phyloP scores from a whole-genome alignment of 2,329 filamentous ascomycete genomes.

The Didymella lethalis region DNA sequence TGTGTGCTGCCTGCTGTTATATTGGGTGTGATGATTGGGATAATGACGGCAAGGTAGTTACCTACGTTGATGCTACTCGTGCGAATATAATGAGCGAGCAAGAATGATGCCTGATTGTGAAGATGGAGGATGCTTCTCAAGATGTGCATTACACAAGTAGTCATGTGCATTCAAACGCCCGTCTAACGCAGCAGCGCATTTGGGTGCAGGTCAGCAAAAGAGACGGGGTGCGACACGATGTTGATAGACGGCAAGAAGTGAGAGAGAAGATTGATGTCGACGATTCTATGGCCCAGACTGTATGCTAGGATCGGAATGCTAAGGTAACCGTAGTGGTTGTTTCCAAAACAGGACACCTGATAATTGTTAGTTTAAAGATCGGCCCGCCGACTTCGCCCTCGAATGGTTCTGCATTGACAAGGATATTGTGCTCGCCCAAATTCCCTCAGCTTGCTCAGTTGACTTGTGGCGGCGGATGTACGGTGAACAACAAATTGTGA shows the following conservation, averaged over 20 bases:
- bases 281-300: neutral
- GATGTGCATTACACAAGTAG: no score
- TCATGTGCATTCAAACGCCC: no score
- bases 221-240: neutral
- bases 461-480: neutral
- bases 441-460: neutral
- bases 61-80: no score
- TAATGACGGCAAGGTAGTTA: neutral
- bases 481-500: neutral
- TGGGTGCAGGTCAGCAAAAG: no score
- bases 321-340: neutral
- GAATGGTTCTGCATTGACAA: neutral
- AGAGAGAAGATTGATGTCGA: neutral
- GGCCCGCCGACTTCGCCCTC: neutral
- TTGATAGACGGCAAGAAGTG: neutral
- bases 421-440: neutral
- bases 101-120: no score
- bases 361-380: neutral
- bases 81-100: no score
- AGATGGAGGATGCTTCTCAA: no score
- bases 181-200: no score
- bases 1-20: conserved; percentile 6
- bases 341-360: neutral
- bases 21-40: neutral
- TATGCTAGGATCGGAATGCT: neutral